phyloP scores from a whole-genome alignment of 2,329 filamentous ascomycete species.

The Monilinia fructigena region DNA sequence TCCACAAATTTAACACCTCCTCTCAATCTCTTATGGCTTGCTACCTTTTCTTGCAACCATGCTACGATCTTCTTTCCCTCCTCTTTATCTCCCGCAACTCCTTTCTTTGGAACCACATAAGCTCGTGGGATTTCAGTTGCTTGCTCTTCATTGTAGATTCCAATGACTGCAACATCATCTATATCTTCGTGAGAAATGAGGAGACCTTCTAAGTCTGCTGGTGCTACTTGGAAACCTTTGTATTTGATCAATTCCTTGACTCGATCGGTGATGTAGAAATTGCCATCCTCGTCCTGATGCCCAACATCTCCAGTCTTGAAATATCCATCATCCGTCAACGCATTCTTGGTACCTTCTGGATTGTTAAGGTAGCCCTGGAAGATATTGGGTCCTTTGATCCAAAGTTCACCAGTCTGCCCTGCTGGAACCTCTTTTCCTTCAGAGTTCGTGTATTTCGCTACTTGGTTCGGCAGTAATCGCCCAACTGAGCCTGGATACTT shows the following conservation, averaged over 20 bases:
- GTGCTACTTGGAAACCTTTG: conserved; percentile 69
- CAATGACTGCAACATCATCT: conserved; percentile 61
- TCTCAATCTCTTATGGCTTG: conserved; percentile 64
- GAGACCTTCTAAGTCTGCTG: conserved; percentile 60
- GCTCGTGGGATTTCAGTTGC: conserved; percentile 69
- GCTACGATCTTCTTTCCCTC: conserved; percentile 49
- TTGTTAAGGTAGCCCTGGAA: conserved; percentile 60
- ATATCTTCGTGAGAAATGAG: conserved; percentile 47
- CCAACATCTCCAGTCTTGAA: conserved; percentile 82
- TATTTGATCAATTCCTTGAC: conserved; percentile 67
- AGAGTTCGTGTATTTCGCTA: conserved; percentile 74
- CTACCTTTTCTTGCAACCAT: conserved; percentile 59
- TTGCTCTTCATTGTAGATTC: conserved; percentile 57
- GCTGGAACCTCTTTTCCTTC: conserved; percentile 59
- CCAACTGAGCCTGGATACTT: conserved; percentile 77
- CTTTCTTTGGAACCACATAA: conserved; percentile 53
- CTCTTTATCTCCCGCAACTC: conserved; percentile 35
- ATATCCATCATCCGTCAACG: conserved; percentile 72
- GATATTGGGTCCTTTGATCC: conserved; percentile 62
- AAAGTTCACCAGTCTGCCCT: conserved; percentile 67
- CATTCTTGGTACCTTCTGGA: conserved; percentile 63
- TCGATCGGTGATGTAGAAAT: conserved; percentile 87
- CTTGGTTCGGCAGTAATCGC: conserved; percentile 72
- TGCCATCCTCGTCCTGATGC: conserved; percentile 69
- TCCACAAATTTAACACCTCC: conserved; percentile 67